Evolutionary conservation across 495 filamentous ascomycete genomes (phyloP), one percentile per base, ranked within the genome.

Genomic region (Bacidia rubella): DNA sequence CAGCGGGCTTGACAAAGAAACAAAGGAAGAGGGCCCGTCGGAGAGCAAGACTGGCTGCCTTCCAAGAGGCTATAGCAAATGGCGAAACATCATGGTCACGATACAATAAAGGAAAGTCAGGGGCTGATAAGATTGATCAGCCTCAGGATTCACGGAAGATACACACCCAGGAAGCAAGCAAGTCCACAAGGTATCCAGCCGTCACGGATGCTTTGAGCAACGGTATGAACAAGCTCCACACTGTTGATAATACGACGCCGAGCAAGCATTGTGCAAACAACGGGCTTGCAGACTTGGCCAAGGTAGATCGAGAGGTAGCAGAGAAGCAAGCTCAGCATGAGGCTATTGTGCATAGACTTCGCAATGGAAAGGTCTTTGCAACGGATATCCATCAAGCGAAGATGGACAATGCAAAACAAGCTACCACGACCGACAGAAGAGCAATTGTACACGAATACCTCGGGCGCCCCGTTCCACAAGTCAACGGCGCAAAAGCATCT

Each of bases 21-120:
- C 61, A 69, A 54, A 66, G 58, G 17, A 71, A 68, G 49, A 59
- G 59, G 22, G 51, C 20, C 23, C 46, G 54, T 24, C 49, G 47
- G 56, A 68, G 60, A 32, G 53, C 58, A 21, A 59, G 54, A 47
- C 60, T 46, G 1, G 43, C 47, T 19, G 51, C 23, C 12, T 38
- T 43, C 35, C 52, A 35, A 25, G 29, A 39, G 49, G 15, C 39
- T 24, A 3, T 47, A n/a, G 11, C 19, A 22, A 50, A 52, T 23
- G 35, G 38, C 9, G 52, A 51, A 19, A 11, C 17, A 17, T 35
- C 29, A 35, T 35, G 5, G 5, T 7, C 29, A n/a, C n/a, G n/a
- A n/a, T n/a, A n/a, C n/a, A n/a, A n/a, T n/a, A n/a, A n/a, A n/a
- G n/a, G n/a, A n/a, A n/a, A n/a, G n/a, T n/a, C n/a, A n/a, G n/a